Evolutionary conservation across 192 early-diverging fungal species (phyloP), one percentile per base, ranked within the genome.

Genomic region (Phycomyces nitens): DNA sequence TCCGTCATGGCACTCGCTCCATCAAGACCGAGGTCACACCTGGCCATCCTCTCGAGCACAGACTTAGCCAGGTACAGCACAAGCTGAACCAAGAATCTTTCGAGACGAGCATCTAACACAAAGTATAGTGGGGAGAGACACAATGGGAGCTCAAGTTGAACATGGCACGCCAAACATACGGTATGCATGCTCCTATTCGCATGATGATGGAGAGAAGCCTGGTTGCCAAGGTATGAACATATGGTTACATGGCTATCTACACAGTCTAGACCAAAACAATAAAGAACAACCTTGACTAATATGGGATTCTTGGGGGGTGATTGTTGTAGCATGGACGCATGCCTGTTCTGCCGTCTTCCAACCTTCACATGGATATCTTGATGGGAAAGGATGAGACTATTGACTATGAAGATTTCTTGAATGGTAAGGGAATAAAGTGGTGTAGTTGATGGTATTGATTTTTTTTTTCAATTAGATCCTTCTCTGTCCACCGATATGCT

Each of bases 351-450:
- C 72, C 82, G 57, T 59, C 70, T 24, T 83, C 86, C 29, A 92
- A 90, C 60, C 26, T 82, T 0, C 74, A 78, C 53, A 60, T 92
- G 58, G 94, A 96, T 74, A 95, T 99, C 58, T 79, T 99, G 50
- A 75, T 79, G 60, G 95, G 95, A 59, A 85, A 83, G 65, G 97
- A 99, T 77, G 83, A 87, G 56, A 86, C 88, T 7, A 87, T 97
- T 61, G 97, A 93, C 41, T 88, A 94, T 62, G 89, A 92, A 68
- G 97, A 99, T 65, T 84, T 96, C 66, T 82, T 95, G 66, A 88
- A 89, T 44, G 84, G 89, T 89, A 78, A 75, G 75, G 56, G 14
- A 69, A 53, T 38, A 47, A 44, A 11, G 2, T 16, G 34, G 14
- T 38, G n/a, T 40, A n/a, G 7, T 42, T 23, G 0, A 29, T 16